phyloP scores from a whole-genome alignment of 1,284 basidiomycete species.

The Chalciporus sp. region DNA sequence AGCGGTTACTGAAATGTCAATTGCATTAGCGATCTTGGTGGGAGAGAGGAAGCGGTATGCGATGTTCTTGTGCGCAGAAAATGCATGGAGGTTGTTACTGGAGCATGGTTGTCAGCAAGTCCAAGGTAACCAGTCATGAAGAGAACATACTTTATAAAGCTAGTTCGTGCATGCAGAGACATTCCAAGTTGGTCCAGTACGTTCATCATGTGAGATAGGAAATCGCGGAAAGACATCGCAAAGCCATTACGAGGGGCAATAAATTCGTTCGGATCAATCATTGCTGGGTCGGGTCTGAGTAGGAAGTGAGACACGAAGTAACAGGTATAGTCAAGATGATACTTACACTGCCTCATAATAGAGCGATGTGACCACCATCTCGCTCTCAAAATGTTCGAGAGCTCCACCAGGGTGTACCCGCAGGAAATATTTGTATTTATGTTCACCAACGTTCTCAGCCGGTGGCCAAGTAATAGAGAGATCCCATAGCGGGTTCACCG shows the following conservation, averaged over 20 bases:
- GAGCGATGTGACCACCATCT: conserved; percentile 72
- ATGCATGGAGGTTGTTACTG: conserved; percentile 73
- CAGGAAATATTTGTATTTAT: conserved; percentile 78
- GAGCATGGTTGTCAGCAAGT: conserved; percentile 4
- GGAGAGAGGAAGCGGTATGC: conserved; percentile 84
- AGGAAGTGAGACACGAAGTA: conserved; percentile 8
- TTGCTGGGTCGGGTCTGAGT: conserved; percentile 65
- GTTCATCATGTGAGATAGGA: conserved; percentile 73
- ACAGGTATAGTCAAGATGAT: neutral
- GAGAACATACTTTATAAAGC: conserved; percentile 67
- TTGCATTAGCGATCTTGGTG: conserved; percentile 73
- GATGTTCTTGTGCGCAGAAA: conserved; percentile 76
- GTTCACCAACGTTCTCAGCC: conserved; percentile 63
- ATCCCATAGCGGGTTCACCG: conserved; percentile 70
- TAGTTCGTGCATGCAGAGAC: conserved; percentile 75
- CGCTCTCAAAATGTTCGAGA: conserved; percentile 77
- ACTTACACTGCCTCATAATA: conserved; percentile 79
- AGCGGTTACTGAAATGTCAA: conserved; percentile 78
- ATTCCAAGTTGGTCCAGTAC: conserved; percentile 79
- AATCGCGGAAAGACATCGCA: conserved; percentile 77
- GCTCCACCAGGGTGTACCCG: conserved; percentile 79
- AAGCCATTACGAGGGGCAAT: conserved; percentile 77
- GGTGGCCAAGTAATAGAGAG: conserved; percentile 74
- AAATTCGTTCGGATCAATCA: conserved; percentile 74
- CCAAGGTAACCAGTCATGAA: neutral